Evolutionary conservation across 176 grass and related monocot genomes (phyloP).

Genomic region (Avena insularis): DNA sequence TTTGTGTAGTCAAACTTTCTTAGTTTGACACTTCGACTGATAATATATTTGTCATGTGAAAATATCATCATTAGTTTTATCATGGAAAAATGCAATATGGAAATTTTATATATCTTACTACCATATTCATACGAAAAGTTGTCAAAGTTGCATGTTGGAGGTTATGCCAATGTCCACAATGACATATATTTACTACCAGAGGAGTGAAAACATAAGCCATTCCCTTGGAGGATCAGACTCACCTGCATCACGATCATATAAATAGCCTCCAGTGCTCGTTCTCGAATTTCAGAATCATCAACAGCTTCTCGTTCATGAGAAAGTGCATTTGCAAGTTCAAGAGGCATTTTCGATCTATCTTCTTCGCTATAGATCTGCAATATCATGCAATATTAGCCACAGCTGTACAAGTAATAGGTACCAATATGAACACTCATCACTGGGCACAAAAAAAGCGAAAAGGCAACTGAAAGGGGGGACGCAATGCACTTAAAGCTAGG

Average conservation of each 20-base stretch:
- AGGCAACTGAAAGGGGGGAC: neutral
- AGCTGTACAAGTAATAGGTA: neutral
- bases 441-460: constrained; percentile 25
- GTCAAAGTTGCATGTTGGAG: neutral
- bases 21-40: neutral
- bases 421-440: constrained; percentile 18
- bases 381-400: constrained; percentile 17
- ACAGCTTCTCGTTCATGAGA: constrained; percentile 88
- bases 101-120: neutral
- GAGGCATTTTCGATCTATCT: constrained; percentile 90
- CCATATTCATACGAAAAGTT: constrained; percentile 1
- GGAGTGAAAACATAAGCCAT: constrained; percentile 5
- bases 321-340: constrained; percentile 77
- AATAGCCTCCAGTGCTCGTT: constrained; percentile 84
- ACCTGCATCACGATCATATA: constrained; percentile 97
- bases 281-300: constrained; percentile 88
- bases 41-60: neutral
- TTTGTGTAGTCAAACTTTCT: neutral
- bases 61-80: constrained; percentile 11
- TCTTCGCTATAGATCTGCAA: constrained; percentile 83
- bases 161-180: neutral
- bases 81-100: neutral
- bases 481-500: neutral
- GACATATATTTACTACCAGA: neutral
- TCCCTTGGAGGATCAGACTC: constrained; percentile 16